These are phyloP conservation scores for Boletellus emodensis DNA, from an alignment of 768 basidiomycete genomes.

Conservation along the genomic window DNA sequence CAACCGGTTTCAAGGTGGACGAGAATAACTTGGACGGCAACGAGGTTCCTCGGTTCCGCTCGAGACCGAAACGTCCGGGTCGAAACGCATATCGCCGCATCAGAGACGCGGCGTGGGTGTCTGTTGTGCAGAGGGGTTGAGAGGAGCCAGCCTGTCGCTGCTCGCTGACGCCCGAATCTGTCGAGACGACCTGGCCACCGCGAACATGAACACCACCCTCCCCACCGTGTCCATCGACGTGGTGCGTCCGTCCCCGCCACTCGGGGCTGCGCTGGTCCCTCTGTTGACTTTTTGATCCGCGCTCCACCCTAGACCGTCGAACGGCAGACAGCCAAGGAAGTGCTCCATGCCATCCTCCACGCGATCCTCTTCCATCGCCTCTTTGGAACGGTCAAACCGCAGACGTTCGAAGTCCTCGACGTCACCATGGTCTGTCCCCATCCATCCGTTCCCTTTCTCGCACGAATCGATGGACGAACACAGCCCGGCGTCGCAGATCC, in stretches of 20 bases:
- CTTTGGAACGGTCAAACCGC: conserved; percentile 75
- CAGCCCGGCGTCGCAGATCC: conserved; percentile 78
- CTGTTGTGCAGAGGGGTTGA: too few species aligned
- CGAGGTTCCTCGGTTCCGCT: too few species aligned
- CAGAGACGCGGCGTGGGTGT: too few species aligned
- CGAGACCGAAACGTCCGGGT: too few species aligned
- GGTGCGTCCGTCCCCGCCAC: conserved; percentile 18
- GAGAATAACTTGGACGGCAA: too few species aligned
- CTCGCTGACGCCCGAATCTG: too few species aligned
- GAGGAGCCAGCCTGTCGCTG: too few species aligned
- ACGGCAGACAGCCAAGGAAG: conserved; percentile 67
- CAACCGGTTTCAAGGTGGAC: too few species aligned
- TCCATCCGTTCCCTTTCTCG: background rate
- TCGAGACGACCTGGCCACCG: background rate
- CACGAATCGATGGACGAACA: background rate
- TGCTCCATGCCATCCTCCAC: conserved; percentile 73
- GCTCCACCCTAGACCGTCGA: conserved; percentile 57
- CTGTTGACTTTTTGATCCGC: too few species aligned
- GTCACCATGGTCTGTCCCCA: conserved; percentile 66
- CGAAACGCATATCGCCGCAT: too few species aligned
- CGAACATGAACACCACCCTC: conserved; percentile 21
- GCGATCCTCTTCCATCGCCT: conserved; percentile 79
- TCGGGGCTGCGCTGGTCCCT: too few species aligned
- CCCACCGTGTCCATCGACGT: conserved; percentile 32
- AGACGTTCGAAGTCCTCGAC: conserved; percentile 75